phyloP scores from a whole-genome alignment of 2,329 filamentous ascomycete genomes.

The Elsinoe fawcettii region DNA sequence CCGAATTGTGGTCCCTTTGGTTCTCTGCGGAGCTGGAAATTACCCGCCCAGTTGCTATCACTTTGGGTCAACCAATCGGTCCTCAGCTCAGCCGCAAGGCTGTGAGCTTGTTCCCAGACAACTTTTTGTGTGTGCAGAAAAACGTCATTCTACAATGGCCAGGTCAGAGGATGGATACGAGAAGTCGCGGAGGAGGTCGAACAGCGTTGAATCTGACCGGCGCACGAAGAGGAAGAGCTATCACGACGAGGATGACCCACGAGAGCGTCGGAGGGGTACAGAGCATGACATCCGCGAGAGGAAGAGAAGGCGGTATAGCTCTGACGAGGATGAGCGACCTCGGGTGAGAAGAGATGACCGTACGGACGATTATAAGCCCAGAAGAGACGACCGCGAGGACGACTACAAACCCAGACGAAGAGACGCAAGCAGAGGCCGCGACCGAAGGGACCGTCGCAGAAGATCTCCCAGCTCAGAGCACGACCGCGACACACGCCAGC shows the following conservation, averaged over 20 bases:
- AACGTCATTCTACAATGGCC: slow-evolving; percentile 7
- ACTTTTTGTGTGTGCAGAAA: not conserved
- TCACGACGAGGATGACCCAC: not conserved
- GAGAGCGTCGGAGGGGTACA: not conserved
- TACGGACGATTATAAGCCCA: not conserved
- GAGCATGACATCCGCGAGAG: not conserved
- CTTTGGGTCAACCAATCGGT: slow-evolving; percentile 1
- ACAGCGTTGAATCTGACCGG: not conserved
- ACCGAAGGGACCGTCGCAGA: not conserved
- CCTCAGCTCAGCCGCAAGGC: slow-evolving; percentile 7
- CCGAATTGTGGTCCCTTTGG: not conserved
- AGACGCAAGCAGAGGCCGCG: not conserved
- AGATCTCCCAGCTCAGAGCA: not conserved
- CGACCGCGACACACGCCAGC: slow-evolving; percentile 19
- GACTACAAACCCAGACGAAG: not conserved
- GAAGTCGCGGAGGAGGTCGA: not conserved
- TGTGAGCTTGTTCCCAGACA: not conserved
- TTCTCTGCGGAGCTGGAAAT: not conserved
- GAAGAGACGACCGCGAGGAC: slow-evolving; percentile 6
- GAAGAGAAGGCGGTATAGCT: slow-evolving; percentile 8
- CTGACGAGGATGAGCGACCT: slow-evolving; percentile 9
- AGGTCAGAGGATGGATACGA: slow-evolving; percentile 7
- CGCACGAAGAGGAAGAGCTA: not conserved
- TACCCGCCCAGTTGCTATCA: not conserved
- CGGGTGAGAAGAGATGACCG: slow-evolving; percentile 2